A percentile compares a stretch with the other conserved stretches of the same genome.
Evolutionary conservation across 148 eudicot genomes (phyloP).

Genomic region (Oxyria digyna): DNA sequence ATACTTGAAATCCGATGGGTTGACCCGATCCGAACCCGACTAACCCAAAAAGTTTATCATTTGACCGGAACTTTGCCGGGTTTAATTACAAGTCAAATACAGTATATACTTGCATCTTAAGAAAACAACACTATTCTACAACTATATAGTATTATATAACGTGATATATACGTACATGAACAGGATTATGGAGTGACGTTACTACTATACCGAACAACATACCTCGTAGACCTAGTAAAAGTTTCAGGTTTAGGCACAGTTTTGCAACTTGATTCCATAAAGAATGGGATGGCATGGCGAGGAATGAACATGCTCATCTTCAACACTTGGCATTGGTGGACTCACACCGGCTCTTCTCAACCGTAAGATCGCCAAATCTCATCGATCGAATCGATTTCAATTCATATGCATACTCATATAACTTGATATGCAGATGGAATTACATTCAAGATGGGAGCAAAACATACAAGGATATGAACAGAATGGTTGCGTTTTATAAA

Average conservation of each 20-base stretch:
- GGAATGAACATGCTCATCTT: constrained; percentile 71
- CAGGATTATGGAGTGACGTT: constrained; percentile 62
- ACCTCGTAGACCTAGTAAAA: constrained; percentile 47
- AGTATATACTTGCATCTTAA: no score
- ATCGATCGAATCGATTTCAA: not conserved
- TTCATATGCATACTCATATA: not conserved
- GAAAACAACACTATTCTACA: not conserved
- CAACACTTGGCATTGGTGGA: constrained; percentile 98
- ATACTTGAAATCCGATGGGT: no score
- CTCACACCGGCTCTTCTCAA: constrained; percentile 50
- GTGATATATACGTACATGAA: not conserved
- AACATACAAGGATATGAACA: constrained; percentile 37
- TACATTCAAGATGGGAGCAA: constrained; percentile 23
- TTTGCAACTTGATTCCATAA: constrained; percentile 53
- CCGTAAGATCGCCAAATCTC: constrained; percentile 28
- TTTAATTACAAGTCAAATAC: no score
- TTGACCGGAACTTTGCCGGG: no score
- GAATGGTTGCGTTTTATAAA: constrained; percentile 46
- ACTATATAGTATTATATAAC: not conserved
- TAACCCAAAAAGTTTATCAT: no score
- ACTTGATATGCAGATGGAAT: constrained; percentile 33
- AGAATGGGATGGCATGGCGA: constrained; percentile 45
- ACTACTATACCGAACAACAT: constrained; percentile 47
- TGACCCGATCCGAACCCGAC: no score
- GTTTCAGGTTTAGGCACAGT: constrained; percentile 33